phyloP scores from a whole-genome alignment of 2,329 filamentous ascomycete genomes.

The Orbilia brochopaga region DNA sequence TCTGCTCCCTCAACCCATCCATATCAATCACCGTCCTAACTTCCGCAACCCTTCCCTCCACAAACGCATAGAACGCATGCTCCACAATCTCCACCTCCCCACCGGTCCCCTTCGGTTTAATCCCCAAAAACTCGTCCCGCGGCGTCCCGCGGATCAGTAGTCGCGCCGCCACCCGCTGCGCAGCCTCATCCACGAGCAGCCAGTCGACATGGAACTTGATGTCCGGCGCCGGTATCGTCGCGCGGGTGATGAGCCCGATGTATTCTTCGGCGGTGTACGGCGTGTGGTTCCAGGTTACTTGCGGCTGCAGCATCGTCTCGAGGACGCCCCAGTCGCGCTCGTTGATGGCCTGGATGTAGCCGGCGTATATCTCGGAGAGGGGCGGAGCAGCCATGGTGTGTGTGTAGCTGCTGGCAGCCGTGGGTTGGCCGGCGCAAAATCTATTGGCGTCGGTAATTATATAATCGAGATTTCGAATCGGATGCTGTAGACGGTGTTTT shows the following conservation, averaged over 20 bases:
- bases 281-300: conserved; percentile 36
- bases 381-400: conserved; percentile 7
- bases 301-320: conserved; percentile 21
- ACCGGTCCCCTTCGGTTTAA: conserved; percentile 24
- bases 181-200: conserved; percentile 19
- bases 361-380: conserved; percentile 27
- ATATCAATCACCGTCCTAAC: conserved; percentile 47
- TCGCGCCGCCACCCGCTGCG: conserved; percentile 21
- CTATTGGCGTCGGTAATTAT: no score
- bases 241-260: conserved; percentile 32
- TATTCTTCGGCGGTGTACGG: conserved; percentile 27
- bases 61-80: conserved; percentile 41
- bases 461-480: no score
- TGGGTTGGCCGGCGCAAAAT: neutral
- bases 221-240: conserved; percentile 34
- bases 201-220: conserved; percentile 35
- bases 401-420: neutral
- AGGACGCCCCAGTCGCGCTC: conserved; percentile 33
- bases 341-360: conserved; percentile 42
- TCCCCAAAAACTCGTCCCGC: conserved; percentile 28
- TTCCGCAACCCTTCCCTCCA: conserved; percentile 29
- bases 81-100: conserved; percentile 38
- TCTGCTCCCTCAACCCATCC: conserved; percentile 33
- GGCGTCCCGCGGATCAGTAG: conserved; percentile 37
- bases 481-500: no score